Percentiles rank a stretch among this genome's conserved stretches.
Conservation (phyloP, 2,329 filamentous ascomycete species). For the Xenosphaeropsis pyriputrescens region DNA sequence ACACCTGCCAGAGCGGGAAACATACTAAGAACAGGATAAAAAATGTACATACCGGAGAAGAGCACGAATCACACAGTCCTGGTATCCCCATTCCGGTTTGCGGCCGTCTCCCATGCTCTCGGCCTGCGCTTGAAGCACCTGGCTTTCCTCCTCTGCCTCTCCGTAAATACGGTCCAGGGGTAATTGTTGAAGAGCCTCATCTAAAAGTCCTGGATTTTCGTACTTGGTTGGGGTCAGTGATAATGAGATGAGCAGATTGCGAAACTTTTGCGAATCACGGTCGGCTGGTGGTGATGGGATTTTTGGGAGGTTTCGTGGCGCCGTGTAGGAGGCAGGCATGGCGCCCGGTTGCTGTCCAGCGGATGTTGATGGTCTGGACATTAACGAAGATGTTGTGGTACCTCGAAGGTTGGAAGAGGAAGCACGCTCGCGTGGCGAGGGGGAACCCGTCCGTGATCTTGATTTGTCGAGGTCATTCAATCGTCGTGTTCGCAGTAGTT, state of each 20-base stretch:
- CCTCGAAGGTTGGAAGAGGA: slow-evolving; percentile 33
- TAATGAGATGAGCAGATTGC: slow-evolving; percentile 70
- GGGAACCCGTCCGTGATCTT: slow-evolving; percentile 42
- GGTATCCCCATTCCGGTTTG: slow-evolving; percentile 87
- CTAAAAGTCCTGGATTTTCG: slow-evolving; percentile 87
- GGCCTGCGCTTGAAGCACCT: slow-evolving; percentile 76
- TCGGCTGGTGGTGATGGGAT: slow-evolving; percentile 66
- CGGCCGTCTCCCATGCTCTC: slow-evolving; percentile 70
- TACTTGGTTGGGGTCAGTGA: slow-evolving; percentile 86
- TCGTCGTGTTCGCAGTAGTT: slow-evolving; percentile 71
- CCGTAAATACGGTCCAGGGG: slow-evolving; percentile 84
- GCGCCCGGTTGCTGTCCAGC: slow-evolving; percentile 20
- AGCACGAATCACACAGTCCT: slow-evolving; percentile 88
- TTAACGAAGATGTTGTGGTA: slow-evolving; percentile 16
- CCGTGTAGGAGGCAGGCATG: slow-evolving; percentile 43
- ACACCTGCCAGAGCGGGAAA: slow-evolving; percentile 4
- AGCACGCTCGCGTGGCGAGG: slow-evolving; percentile 31
- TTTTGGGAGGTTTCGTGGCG: slow-evolving; percentile 48
- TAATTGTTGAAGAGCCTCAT: slow-evolving; percentile 78
- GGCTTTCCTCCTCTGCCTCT: slow-evolving; percentile 85
- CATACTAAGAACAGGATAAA: slow-evolving; percentile 4
- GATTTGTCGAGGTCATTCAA: slow-evolving; percentile 67
- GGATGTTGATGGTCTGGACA: slow-evolving; percentile 28
- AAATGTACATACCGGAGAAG: slow-evolving; percentile 54
- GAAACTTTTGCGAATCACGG: slow-evolving; percentile 55